phyloP scores from a whole-genome alignment of 1,284 basidiomycete species.

The Cutaneotrichosporon spelunceum region DNA sequence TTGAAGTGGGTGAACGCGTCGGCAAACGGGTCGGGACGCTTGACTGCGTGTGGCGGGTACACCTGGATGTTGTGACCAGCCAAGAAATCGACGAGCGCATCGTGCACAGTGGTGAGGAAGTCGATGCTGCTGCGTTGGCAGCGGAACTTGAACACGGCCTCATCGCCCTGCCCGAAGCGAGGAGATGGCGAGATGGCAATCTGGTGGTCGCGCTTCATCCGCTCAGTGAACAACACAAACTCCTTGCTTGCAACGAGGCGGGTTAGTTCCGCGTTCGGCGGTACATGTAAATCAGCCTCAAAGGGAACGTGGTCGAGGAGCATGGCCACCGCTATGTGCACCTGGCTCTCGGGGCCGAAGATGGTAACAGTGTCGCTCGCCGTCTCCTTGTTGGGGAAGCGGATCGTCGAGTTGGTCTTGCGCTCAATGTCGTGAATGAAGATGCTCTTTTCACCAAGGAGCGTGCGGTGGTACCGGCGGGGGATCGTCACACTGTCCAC shows the following conservation, averaged over 20 bases:
- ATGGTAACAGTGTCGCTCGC: constrained; percentile 77
- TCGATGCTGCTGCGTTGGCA: constrained; percentile 93
- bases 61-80: constrained; percentile 66
- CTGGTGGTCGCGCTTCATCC: constrained; percentile 88
- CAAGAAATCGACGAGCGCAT: constrained; percentile 90
- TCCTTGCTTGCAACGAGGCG: constrained; percentile 71
- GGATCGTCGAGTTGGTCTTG: constrained; percentile 90
- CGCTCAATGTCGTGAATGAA: constrained; percentile 96
- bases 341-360: constrained; percentile 94
- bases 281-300: constrained; percentile 90
- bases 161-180: constrained; percentile 59
- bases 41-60: constrained; percentile 48
- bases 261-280: constrained; percentile 73
- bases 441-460: constrained; percentile 92
- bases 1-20: constrained; percentile 97
- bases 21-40: constrained; percentile 76
- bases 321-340: constrained; percentile 95
- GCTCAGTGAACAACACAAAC: constrained; percentile 73
- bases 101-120: constrained; percentile 80
- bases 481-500: constrained; percentile 90
- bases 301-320: constrained; percentile 94
- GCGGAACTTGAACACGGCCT: constrained; percentile 85
- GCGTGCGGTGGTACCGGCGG: constrained; percentile 86
- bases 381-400: constrained; percentile 93
- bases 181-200: constrained; percentile 75